Conservation (phyloP, 2,329 filamentous ascomycete genomes). For the Colletotrichum tropicicola region DNA sequence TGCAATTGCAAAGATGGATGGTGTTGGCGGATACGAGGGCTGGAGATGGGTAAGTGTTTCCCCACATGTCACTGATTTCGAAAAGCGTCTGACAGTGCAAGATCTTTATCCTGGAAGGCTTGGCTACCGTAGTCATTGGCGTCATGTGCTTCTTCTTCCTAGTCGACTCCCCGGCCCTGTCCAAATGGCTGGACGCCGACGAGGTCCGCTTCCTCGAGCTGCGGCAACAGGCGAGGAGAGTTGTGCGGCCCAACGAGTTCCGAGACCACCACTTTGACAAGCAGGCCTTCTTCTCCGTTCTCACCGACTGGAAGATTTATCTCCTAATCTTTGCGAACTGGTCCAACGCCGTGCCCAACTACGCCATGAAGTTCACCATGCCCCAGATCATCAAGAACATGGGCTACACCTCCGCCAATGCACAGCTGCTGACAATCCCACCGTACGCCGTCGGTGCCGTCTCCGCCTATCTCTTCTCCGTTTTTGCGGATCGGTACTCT, state of each 20-base stretch:
- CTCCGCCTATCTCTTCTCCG: constrained; percentile 41
- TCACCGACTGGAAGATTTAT: constrained; percentile 57
- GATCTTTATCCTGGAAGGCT: constrained; percentile 64
- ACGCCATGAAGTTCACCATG: constrained; percentile 45
- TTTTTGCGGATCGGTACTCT: constrained; percentile 46
- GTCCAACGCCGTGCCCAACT: constrained; percentile 49
- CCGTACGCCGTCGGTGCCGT: constrained; percentile 46
- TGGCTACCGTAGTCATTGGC: constrained; percentile 48
- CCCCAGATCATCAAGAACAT: constrained; percentile 50
- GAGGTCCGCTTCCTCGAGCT: constrained; percentile 51
- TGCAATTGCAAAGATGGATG: constrained; percentile 56
- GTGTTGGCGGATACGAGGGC: constrained; percentile 49
- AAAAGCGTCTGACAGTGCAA: constrained; percentile 10
- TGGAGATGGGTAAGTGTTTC: constrained; percentile 52
- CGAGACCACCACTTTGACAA: constrained; percentile 42
- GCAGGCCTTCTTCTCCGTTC: constrained; percentile 45
- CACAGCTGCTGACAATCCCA: constrained; percentile 43
- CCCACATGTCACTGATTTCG: too few species aligned
- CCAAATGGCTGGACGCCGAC: constrained; percentile 46
- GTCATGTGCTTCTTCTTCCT: constrained; percentile 55
- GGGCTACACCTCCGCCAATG: constrained; percentile 45
- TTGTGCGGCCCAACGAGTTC: constrained; percentile 34
- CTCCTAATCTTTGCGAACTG: constrained; percentile 51
- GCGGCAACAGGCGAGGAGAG: constrained; percentile 42
- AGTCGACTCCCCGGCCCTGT: constrained; percentile 49